Conservation (phyloP, 2,329 filamentous ascomycete genomes). For the Drechslerella stenobrocha region DNA sequence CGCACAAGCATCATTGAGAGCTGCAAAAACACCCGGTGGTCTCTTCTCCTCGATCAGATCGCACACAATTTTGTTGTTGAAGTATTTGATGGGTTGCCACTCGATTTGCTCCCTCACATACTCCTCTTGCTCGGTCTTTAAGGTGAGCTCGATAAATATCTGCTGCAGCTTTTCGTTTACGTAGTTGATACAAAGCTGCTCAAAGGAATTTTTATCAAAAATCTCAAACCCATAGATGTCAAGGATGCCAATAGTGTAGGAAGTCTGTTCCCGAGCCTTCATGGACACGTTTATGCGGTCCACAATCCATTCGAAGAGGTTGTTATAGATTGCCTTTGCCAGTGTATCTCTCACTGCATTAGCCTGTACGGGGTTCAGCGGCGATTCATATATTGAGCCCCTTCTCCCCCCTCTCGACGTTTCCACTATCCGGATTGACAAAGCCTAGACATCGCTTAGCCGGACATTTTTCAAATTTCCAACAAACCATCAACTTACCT, state of each 20-base stretch:
- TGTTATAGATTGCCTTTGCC: constrained; percentile 98
- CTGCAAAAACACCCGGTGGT: constrained; percentile 89
- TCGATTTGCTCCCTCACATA: constrained; percentile 95
- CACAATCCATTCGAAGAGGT: constrained; percentile 97
- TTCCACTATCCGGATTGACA: constrained; percentile 84
- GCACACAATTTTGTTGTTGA: constrained; percentile 98
- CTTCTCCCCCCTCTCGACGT: constrained; percentile 68
- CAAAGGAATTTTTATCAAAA: constrained; percentile 99
- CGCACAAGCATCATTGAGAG: constrained; percentile 94
- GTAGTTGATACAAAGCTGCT: constrained; percentile 99
- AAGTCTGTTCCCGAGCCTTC: constrained; percentile 77
- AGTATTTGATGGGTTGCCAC: constrained; percentile 99
- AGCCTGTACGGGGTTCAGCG: constrained; percentile 87
- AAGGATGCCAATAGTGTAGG: constrained; percentile 92
- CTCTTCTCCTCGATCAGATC: constrained; percentile 95
- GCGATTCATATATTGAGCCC: constrained; percentile 71
- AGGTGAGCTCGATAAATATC: constrained; percentile 98
- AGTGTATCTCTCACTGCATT: constrained; percentile 94
- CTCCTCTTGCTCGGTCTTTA: constrained; percentile 98
- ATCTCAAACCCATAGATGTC: constrained; percentile 99
- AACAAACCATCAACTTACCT: constrained; percentile 88
- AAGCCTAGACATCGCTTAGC: constrained; percentile 94
- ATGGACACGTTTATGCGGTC: constrained; percentile 94
- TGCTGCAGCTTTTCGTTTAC: constrained; percentile 99
- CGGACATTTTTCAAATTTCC: constrained; percentile 98